Conservation (phyloP, 148 eudicot genomes). For the Camellia sinensis region DNA sequence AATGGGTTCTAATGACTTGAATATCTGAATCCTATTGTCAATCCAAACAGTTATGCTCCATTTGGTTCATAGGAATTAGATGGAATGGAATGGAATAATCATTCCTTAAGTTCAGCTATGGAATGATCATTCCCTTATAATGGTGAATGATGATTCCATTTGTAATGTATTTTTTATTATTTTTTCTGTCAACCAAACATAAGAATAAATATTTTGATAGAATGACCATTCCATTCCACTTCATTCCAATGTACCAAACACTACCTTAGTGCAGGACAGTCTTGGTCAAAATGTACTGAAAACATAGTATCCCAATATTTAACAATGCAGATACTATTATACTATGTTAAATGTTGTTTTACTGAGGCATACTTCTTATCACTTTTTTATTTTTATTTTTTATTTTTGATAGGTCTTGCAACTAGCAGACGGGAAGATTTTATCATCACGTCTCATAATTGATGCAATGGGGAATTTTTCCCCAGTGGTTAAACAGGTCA, state of each 20-base stretch:
- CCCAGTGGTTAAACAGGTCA: conserved; percentile 91
- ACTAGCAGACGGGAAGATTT: conserved; percentile 58
- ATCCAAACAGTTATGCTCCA: neutral
- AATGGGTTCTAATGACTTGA: neutral
- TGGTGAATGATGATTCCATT: too few relatives aligned
- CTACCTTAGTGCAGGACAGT: neutral
- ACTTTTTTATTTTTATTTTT: neutral
- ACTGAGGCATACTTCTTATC: neutral
- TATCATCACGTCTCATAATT: conserved; percentile 67
- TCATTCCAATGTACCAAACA: too few relatives aligned
- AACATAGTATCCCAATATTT: neutral
- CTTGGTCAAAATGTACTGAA: neutral
- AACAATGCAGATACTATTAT: neutral
- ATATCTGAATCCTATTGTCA: neutral
- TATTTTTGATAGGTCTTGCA: conserved; percentile 56
- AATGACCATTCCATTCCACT: too few relatives aligned
- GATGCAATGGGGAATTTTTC: conserved; percentile 99
- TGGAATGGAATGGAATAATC: too few relatives aligned
- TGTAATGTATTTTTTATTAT: too few relatives aligned
- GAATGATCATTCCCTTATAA: too few relatives aligned
- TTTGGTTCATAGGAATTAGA: too few relatives aligned
- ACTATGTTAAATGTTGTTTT: neutral
- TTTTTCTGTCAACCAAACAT: too few relatives aligned
- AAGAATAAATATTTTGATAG: too few relatives aligned
- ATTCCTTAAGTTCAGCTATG: too few relatives aligned